Evolutionary conservation across 129 eudicot species (phyloP).

Genomic region (Flaveria trinervia): DNA sequence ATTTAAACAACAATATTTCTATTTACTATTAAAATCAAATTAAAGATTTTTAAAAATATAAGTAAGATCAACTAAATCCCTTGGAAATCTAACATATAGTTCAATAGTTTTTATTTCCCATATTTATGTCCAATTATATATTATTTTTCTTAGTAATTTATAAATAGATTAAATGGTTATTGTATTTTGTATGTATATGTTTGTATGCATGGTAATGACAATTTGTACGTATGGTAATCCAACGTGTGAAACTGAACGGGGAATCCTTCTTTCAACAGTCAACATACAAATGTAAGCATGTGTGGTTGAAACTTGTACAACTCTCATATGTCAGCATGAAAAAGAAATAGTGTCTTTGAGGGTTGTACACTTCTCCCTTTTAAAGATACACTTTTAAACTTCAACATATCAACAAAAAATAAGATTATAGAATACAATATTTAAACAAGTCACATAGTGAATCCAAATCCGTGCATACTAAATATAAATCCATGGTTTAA

Average conservation of each 20-base stretch:
- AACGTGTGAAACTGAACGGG: slow-evolving; percentile 21
- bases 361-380: slow-evolving; percentile 12
- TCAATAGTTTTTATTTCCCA: no score
- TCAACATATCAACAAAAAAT: background rate
- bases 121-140: no score
- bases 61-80: no score
- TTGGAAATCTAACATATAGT: no score
- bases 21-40: no score
- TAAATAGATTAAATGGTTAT: background rate
- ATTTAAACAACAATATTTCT: no score
- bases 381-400: background rate
- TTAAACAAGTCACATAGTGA: no score
- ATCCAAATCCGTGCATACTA: no score
- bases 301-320: slow-evolving; percentile 8
- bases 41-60: no score
- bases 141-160: no score
- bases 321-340: background rate
- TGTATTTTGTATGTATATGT: background rate
- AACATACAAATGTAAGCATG: slow-evolving; percentile 3
- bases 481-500: no score
- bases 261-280: slow-evolving; percentile 3
- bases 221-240: background rate
- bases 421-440: background rate
- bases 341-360: background rate
- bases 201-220: slow-evolving; percentile 23